Conservation (phyloP, 202 grass and related monocot genomes). For the Alloteropsis angusta region DNA sequence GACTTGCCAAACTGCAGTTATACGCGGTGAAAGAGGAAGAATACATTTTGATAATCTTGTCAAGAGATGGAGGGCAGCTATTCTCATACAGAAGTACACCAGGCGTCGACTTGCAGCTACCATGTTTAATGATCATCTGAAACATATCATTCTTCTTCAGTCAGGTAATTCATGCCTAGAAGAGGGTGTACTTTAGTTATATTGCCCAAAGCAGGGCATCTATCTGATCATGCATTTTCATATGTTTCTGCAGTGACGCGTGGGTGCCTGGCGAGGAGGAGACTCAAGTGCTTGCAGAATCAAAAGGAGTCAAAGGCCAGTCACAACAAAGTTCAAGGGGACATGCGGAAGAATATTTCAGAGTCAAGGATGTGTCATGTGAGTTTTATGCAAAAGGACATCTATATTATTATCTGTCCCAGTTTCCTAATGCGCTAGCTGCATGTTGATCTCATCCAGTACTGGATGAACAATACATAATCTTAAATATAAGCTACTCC, state of each 20-base stretch:
- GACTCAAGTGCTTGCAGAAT: slow-evolving; percentile 42
- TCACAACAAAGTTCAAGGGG: slow-evolving; percentile 22
- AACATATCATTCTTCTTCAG: slow-evolving; percentile 64
- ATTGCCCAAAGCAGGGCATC: slow-evolving; percentile 1
- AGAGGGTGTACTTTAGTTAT: not conserved
- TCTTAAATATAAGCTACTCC: not conserved
- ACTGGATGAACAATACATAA: not conserved
- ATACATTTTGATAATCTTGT: slow-evolving; percentile 35
- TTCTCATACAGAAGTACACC: slow-evolving; percentile 85
- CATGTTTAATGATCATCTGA: slow-evolving; percentile 46
- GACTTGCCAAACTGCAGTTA: slow-evolving; percentile 57
- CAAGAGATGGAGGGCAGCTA: slow-evolving; percentile 76
- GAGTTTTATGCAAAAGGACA: slow-evolving; percentile 20
- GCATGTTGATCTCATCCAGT: slow-evolving; percentile 1
- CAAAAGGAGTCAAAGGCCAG: slow-evolving; percentile 25
- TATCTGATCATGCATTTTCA: slow-evolving; percentile 25
- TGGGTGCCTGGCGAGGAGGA: slow-evolving; percentile 67
- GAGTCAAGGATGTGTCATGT: slow-evolving; percentile 30
- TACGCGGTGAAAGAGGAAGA: slow-evolving; percentile 68
- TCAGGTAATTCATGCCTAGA: slow-evolving; percentile 50
- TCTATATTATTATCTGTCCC: not conserved
- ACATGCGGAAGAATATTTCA: slow-evolving; percentile 15
- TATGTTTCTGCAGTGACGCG: slow-evolving; percentile 61
- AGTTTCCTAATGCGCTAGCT: not conserved
- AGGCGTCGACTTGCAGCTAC: slow-evolving; percentile 43